Conservation (phyloP, 2,329 filamentous ascomycete species). For the Endocalyx cinctus region DNA sequence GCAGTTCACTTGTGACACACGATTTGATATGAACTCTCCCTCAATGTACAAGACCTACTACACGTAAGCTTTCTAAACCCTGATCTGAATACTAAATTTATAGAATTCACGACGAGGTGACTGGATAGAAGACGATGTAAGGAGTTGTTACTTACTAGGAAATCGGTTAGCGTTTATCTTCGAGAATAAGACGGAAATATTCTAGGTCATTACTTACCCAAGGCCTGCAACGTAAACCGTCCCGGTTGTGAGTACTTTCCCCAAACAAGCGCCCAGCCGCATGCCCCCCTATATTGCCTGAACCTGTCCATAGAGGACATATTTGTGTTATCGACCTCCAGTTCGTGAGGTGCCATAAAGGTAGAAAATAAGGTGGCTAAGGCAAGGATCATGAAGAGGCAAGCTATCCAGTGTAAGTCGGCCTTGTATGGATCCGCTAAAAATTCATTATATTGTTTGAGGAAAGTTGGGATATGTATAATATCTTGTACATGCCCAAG, state of each 20-base stretch:
- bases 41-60: slow-evolving; percentile 50
- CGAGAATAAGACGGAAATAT: no score
- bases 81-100: no score
- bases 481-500: no score
- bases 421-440: slow-evolving; percentile 37
- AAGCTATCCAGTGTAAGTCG: slow-evolving; percentile 44
- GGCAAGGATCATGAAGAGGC: slow-evolving; percentile 44
- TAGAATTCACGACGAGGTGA: no score
- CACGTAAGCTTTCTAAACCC: no score
- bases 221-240: slow-evolving; percentile 43
- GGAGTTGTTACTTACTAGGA: no score
- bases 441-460: slow-evolving; percentile 46
- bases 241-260: slow-evolving; percentile 48
- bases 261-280: slow-evolving; percentile 46
- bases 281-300: slow-evolving; percentile 42
- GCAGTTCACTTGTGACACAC: slow-evolving; percentile 47
- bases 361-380: slow-evolving; percentile 41
- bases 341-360: slow-evolving; percentile 39
- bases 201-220: no score
- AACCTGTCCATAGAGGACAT: slow-evolving; percentile 40
- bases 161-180: no score
- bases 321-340: slow-evolving; percentile 35
- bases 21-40: slow-evolving; percentile 48
- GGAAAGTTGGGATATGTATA: slow-evolving; percentile 49
- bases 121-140: no score